Evolutionary conservation across 345 rosid species (phyloP).

Genomic region (Conringia planisiliqua): DNA sequence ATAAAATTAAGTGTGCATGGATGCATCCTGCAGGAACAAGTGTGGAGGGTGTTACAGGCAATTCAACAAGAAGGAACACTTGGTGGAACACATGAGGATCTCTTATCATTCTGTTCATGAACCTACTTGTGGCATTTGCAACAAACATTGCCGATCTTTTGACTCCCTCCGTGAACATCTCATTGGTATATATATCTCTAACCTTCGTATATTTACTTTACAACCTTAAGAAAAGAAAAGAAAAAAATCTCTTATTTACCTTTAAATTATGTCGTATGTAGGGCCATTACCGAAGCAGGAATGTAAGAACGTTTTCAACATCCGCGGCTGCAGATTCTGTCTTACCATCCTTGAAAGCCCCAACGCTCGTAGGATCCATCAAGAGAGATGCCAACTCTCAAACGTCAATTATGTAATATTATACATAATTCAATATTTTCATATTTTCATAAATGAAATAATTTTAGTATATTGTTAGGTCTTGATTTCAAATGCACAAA

Average conservation of each 20-base stretch:
- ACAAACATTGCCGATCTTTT: conserved; percentile 74
- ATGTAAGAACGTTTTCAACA: conserved; percentile 60
- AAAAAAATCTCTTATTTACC: too few relatives aligned
- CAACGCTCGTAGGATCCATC: conserved; percentile 57
- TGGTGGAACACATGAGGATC: conserved; percentile 83
- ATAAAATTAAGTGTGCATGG: not conserved
- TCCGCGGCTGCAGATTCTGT: conserved; percentile 70
- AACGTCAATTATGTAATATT: conserved; percentile 33
- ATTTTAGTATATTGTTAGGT: not conserved
- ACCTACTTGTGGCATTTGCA: conserved; percentile 68
- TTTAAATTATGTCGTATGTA: conserved; percentile 7
- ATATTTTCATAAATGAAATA: not conserved
- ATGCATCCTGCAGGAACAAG: conserved; percentile 70
- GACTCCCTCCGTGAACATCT: conserved; percentile 91
- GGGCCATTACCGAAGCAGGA: conserved; percentile 86
- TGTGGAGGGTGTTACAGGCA: conserved; percentile 85
- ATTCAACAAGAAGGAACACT: conserved; percentile 78
- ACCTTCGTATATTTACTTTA: not conserved
- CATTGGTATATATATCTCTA: conserved; percentile 40
- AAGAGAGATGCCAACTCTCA: conserved; percentile 66
- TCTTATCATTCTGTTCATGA: conserved; percentile 80
- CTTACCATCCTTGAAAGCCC: conserved; percentile 54
- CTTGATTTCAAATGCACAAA: not conserved
- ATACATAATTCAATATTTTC: not conserved
- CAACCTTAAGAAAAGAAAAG: too few relatives aligned